These are phyloP conservation scores for Penicillium macrosclerotiorum DNA, from an alignment of 495 filamentous ascomycete genomes.

Conservation along the genomic window DNA sequence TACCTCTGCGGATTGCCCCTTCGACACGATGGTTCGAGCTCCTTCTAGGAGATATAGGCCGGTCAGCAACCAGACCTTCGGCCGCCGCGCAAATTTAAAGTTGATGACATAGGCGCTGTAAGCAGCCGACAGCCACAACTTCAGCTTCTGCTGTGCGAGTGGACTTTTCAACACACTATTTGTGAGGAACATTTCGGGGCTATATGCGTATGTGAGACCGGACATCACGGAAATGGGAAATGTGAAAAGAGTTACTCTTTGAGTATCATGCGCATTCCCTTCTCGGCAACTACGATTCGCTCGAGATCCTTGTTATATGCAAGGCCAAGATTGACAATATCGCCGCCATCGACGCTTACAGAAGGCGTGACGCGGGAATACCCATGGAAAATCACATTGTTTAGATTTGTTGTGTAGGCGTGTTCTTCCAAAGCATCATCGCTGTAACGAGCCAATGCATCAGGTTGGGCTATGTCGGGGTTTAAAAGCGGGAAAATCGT, in stretches of 20 bases:
- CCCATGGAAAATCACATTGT: slow-evolving; percentile 20
- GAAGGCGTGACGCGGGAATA: slow-evolving; percentile 14
- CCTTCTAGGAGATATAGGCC: slow-evolving; percentile 23
- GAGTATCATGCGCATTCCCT: slow-evolving; percentile 15
- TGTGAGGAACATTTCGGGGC: slow-evolving; percentile 21
- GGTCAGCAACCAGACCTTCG: slow-evolving; percentile 26
- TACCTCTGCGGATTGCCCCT: slow-evolving; percentile 10
- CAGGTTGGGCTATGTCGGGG: background rate
- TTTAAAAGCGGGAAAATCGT: background rate
- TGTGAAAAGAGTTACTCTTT: slow-evolving; percentile 16
- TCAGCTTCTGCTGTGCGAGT: slow-evolving; percentile 20
- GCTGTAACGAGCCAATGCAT: slow-evolving; percentile 9
- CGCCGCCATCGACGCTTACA: slow-evolving; percentile 17
- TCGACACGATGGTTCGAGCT: slow-evolving; percentile 17
- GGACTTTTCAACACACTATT: slow-evolving; percentile 14
- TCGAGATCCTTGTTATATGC: slow-evolving; percentile 25
- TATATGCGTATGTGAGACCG: slow-evolving; percentile 2
- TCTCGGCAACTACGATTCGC: slow-evolving; percentile 19
- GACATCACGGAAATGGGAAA: background rate
- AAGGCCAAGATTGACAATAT: slow-evolving; percentile 26
- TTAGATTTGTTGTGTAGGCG: slow-evolving; percentile 14
- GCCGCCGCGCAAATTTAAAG: slow-evolving; percentile 27
- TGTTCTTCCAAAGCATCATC: slow-evolving; percentile 19
- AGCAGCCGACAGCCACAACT: slow-evolving; percentile 27
- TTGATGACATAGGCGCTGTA: slow-evolving; percentile 21